Percentiles rank a stretch among this genome's conserved stretches.
These are phyloP conservation scores for Yarrowia osloensis DNA, from an alignment of 805 yeast species.

Conservation along the genomic window DNA sequence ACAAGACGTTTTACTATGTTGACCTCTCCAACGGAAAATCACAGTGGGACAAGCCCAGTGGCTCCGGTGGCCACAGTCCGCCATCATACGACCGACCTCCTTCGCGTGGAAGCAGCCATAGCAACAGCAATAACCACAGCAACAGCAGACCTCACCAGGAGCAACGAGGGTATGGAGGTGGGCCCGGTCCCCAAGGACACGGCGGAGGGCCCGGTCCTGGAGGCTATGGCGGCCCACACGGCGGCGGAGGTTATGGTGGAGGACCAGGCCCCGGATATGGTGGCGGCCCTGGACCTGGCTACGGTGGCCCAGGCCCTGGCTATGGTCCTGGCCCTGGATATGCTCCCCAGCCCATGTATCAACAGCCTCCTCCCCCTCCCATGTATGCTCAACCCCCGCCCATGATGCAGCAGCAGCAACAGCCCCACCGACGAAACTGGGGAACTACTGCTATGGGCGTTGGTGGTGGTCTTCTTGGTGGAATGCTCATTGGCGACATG, in stretches of 20 bases:
- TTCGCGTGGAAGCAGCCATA: slow-evolving; percentile 33
- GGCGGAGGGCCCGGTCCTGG: slow-evolving; percentile 30
- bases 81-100: slow-evolving; percentile 38
- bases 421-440: slow-evolving; percentile 44
- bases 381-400: slow-evolving; percentile 39
- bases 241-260: slow-evolving; percentile 12
- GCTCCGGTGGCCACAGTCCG: slow-evolving; percentile 31
- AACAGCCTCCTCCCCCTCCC: slow-evolving; percentile 40
- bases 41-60: slow-evolving; percentile 84
- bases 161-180: slow-evolving; percentile 40
- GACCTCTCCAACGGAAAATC: slow-evolving; percentile 68
- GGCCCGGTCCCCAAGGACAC: not conserved
- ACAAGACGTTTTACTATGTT: slow-evolving; percentile 80
- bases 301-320: slow-evolving; percentile 16
- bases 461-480: slow-evolving; percentile 66
- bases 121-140: slow-evolving; percentile 36
- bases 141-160: slow-evolving; percentile 35
- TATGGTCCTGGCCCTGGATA: slow-evolving; percentile 33
- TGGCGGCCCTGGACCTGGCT: slow-evolving; percentile 35
- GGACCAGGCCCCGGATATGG: slow-evolving; percentile 32
- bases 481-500: slow-evolving; percentile 55
- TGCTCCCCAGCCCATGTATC: slow-evolving; percentile 40
- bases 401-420: slow-evolving; percentile 39
- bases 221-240: slow-evolving; percentile 20
- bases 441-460: slow-evolving; percentile 49